Evolutionary conservation across 441 rosid species (phyloP).

Genomic region (Pelargonium exstipulatum): DNA sequence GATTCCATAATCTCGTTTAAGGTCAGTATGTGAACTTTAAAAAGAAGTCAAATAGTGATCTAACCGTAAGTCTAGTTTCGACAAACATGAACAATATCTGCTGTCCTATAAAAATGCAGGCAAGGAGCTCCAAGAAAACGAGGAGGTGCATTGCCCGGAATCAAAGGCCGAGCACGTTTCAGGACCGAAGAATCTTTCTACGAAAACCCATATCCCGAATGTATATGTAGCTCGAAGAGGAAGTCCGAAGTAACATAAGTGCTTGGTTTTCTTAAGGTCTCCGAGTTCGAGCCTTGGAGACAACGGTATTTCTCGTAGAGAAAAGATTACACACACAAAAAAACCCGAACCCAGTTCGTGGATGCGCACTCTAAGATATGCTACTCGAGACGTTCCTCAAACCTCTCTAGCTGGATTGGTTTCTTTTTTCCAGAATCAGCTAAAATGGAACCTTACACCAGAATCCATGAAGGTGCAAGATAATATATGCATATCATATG

Average conservation of each 20-base stretch:
- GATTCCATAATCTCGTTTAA: too few relatives aligned
- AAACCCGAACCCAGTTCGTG: too few relatives aligned
- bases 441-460: too few relatives aligned
- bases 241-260: constrained; percentile 11
- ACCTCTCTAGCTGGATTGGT: too few relatives aligned
- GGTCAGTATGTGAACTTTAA: too few relatives aligned
- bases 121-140: constrained; percentile 83
- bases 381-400: too few relatives aligned
- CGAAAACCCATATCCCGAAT: constrained; percentile 80
- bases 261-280: background rate
- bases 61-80: background rate
- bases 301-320: background rate
- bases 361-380: too few relatives aligned
- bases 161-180: constrained; percentile 67
- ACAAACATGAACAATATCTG: background rate
- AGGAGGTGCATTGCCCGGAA: constrained; percentile 55
- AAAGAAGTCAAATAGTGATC: background rate
- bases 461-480: too few relatives aligned
- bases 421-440: too few relatives aligned
- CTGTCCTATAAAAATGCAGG: constrained; percentile 32
- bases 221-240: constrained; percentile 59
- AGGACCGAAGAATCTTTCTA: constrained; percentile 81
- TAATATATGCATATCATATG: too few relatives aligned
- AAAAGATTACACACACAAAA: background rate
- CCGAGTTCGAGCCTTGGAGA: too few relatives aligned